These are phyloP conservation scores for Cnidoscolus chayamansa DNA, from an alignment of 441 rosid genomes.

Conservation along the genomic window DNA sequence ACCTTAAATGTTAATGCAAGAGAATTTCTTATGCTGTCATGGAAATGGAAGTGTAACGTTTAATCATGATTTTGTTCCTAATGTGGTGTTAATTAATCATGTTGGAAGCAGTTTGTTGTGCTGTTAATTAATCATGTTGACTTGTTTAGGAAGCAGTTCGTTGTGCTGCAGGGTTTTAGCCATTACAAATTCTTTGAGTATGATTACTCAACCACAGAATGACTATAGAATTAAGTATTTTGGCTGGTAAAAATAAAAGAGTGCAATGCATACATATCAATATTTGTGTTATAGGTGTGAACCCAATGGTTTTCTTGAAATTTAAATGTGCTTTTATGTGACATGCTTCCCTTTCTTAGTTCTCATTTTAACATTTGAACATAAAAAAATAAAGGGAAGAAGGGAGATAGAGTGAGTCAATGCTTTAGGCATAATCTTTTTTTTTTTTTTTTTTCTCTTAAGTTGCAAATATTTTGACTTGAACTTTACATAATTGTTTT, in stretches of 20 bases:
- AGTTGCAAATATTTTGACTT: not conserved
- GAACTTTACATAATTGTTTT: conserved; percentile 23
- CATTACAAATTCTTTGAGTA: too few relatives aligned
- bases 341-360: not conserved
- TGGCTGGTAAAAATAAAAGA: too few relatives aligned
- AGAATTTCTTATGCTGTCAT: too few relatives aligned
- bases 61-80: not conserved
- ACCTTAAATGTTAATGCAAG: too few relatives aligned
- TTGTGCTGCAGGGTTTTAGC: too few relatives aligned
- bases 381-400: not conserved
- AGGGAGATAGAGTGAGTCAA: not conserved
- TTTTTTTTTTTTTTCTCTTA: not conserved
- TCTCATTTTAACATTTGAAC: too few relatives aligned
- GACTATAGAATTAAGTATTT: too few relatives aligned
- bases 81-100: too few relatives aligned
- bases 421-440: not conserved
- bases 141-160: too few relatives aligned
- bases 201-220: too few relatives aligned
- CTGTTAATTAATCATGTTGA: not conserved
- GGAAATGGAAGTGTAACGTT: not conserved
- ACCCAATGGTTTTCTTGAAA: not conserved
- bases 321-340: not conserved
- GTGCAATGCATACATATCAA: too few relatives aligned
- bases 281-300: not conserved
- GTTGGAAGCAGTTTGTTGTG: not conserved